Conservation (phyloP, 352 stramenopile genomes). For the Pythium sukuiense region DNA sequence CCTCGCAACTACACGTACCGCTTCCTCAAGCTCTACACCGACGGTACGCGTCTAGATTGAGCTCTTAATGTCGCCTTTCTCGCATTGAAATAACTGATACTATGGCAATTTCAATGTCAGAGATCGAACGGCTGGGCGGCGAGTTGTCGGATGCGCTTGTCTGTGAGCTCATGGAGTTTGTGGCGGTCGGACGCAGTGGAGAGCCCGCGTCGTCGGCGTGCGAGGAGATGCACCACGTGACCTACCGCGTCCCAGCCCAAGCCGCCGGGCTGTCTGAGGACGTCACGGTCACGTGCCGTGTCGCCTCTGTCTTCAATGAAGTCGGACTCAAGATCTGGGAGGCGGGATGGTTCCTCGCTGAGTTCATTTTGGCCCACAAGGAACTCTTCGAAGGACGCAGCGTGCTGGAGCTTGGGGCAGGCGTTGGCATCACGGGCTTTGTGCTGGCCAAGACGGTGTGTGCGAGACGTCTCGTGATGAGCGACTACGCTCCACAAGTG, state of each 20-base stretch:
- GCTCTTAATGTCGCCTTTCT: neutral
- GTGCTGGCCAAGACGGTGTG: slow-evolving; percentile 45
- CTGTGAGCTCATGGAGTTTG: slow-evolving; percentile 54
- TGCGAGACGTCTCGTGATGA: slow-evolving; percentile 51
- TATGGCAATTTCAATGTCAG: slow-evolving; percentile 23
- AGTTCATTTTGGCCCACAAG: slow-evolving; percentile 61
- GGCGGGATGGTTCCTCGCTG: slow-evolving; percentile 70
- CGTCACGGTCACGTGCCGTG: slow-evolving; percentile 65
- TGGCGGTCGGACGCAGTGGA: slow-evolving; percentile 35
- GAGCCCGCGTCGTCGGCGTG: slow-evolving; percentile 34
- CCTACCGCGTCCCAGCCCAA: slow-evolving; percentile 39
- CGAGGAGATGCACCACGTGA: slow-evolving; percentile 77
- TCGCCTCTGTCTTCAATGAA: slow-evolving; percentile 80
- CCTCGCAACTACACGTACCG: slow-evolving; percentile 63
- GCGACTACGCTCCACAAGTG: slow-evolving; percentile 79
- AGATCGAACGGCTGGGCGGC: slow-evolving; percentile 43
- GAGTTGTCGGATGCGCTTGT: slow-evolving; percentile 62
- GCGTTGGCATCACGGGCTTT: slow-evolving; percentile 72
- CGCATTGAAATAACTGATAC: neutral
- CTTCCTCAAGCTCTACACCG: slow-evolving; percentile 68
- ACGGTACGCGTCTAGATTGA: slow-evolving; percentile 34
- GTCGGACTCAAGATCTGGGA: slow-evolving; percentile 86
- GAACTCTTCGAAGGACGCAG: slow-evolving; percentile 47
- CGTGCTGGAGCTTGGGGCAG: slow-evolving; percentile 73
- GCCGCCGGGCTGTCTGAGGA: slow-evolving; percentile 3